Evolutionary conservation across 805 yeast species (phyloP), one percentile per base, ranked within the genome.

Genomic region (Priceomyces castillae): DNA sequence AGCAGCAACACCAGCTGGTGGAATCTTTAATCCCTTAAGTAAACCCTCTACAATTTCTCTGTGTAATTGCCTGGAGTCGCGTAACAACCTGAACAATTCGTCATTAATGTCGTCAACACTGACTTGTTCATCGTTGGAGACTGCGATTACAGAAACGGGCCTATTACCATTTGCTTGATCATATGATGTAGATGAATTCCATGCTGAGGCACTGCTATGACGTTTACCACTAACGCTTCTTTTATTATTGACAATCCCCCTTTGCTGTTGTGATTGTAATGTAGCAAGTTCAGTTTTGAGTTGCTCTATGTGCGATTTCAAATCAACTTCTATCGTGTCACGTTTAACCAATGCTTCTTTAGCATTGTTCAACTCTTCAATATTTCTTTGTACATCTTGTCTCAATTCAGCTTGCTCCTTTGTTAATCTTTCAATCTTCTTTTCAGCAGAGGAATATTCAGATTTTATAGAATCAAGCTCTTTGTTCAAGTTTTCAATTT

Each of bases 21-120:
- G 97, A 42, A 90, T 81, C 65, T 81, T 86, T 64, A 92, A 75
- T 9, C 89, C 90, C 70, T 82, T 85, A 58, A 94, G 73, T 48
- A 94, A 72, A 4, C 96, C 95, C 53, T 85, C 90, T 23, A 90
- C 84, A 39, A 89, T 86, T 64, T 92, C 97, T 47, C 80, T 76
- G 61, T 87, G 92, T 49, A 92, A 70, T 41, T 78, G 73, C 46
- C 79, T 78, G 2, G 94, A 80, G 53, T 86, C 86, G 56, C 85
- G 81, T 47, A 86, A 71, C 54, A 84, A 71, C 53, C 77, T 74
- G 76, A 80, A 86, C 43, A 86, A 68, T 60, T 87, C 94, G 56
- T 80, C 88, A 54, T 84, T 84, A 50, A 86, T 84, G 41, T 82
- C 85, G 48, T 83, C 84, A 47, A 82, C 64, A 47, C 73, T 74